Base-by-base conservation (phyloP, 2,329 filamentous ascomycete species). In the Fusarium nematophilum region DNA sequence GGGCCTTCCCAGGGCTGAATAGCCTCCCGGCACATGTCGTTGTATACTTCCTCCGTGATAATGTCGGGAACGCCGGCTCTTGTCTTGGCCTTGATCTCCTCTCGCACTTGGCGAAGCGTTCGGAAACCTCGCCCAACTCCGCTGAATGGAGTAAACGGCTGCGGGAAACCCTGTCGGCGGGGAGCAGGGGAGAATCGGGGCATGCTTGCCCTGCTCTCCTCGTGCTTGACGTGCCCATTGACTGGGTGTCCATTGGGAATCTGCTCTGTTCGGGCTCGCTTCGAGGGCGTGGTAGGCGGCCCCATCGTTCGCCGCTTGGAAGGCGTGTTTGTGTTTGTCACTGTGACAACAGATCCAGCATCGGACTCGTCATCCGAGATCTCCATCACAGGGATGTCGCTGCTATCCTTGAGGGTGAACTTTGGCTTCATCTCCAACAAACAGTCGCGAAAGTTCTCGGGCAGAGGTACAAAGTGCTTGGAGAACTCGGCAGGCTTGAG, bases 31-130 rank as follows among this genome's bases (percentile, higher is more conserved):
- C 84, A 86, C 13, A 90, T 76, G 0, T 78, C 78, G 23, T 87
- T 82, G 17, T 88, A 86, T 0, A 89, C 86, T 30, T 85, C 83
- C 0, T 84, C 81, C 0, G 87, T 83, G 0, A 86, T 82, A 0
- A 86, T 78, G 6, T 83, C 81, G 0, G 86, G 86, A 62, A 87
- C 79, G 0, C 87, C 86, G 0, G 85, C 81, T 14, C 78, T 79
- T 21, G 82, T 83, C 10, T 84, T 84, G 4, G 78, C 73, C 14
- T 77, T 72, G 11, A 90, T 87, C 9, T 86, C 80, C 0, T 77
- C 72, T 0, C 82, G 80, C 2, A 91, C 84, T 30, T 82, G 75
- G 4, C 73, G 72, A 3, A 87, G 74, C 1, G 80, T 81, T 26
- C 81, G 75, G 4, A 80, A 79, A 0, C 75, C 68, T 3, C 76